Evolutionary conservation across 2,329 filamentous ascomycete species (phyloP).

Genomic region (Pleochaeta shiraiana): DNA sequence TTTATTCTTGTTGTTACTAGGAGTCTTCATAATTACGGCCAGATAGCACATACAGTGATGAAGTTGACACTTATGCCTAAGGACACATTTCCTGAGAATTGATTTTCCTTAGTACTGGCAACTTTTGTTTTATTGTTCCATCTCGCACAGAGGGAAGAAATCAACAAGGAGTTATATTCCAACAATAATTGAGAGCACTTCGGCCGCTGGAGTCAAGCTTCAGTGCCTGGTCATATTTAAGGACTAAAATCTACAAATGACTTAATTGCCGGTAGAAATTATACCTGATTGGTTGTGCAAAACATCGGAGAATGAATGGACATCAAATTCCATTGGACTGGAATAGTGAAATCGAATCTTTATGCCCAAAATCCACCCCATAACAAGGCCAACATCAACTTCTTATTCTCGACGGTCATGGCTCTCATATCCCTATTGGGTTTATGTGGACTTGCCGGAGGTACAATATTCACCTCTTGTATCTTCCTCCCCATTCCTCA

Average conservation of each 20-base stretch:
- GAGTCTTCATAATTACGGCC: no score
- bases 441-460: background rate
- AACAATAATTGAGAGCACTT: no score
- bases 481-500: background rate
- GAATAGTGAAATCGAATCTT: background rate
- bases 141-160: no score
- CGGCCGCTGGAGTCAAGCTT: background rate
- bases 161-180: no score
- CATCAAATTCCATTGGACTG: background rate
- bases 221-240: background rate
- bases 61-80: no score
- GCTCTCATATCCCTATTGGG: background rate
- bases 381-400: background rate
- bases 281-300: background rate
- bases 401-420: background rate
- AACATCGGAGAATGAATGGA: background rate
- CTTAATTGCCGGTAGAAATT: background rate
- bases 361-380: background rate
- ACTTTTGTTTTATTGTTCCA: no score
- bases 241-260: background rate
- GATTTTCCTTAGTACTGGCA: no score
- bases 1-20: no score
- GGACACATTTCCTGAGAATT: no score
- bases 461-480: background rate
- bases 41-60: no score